Conservation (phyloP, 176 grass and related monocot species). For the Phoenix roebelenii region DNA sequence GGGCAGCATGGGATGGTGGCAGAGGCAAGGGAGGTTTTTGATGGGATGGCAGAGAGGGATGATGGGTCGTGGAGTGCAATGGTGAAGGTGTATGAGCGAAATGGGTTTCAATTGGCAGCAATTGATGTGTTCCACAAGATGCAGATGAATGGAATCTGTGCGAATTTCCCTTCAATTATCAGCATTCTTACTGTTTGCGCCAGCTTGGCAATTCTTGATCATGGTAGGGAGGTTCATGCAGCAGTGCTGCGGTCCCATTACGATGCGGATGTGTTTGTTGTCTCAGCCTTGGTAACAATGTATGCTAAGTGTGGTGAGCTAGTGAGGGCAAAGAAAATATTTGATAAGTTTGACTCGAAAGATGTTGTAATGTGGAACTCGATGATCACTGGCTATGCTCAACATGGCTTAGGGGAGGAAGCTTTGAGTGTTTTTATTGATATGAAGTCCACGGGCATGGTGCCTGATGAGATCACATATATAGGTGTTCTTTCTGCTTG, state of each 20-base stretch:
- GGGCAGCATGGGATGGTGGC: conserved; percentile 48
- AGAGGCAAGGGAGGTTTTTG: conserved; percentile 41
- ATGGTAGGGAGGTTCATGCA: conserved; percentile 57
- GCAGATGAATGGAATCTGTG: conserved; percentile 33
- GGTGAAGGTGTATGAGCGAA: conserved; percentile 54
- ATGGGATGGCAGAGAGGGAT: conserved; percentile 37
- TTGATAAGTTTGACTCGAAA: conserved; percentile 51
- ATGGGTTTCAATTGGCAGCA: conserved; percentile 59
- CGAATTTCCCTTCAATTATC: conserved; percentile 59
- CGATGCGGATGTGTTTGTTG: conserved; percentile 34
- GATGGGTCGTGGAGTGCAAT: conserved; percentile 66
- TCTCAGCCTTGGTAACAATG: conserved; percentile 72
- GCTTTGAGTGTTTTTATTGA: conserved; percentile 51
- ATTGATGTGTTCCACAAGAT: conserved; percentile 41
- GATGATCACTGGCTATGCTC: conserved; percentile 77
- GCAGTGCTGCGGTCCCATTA: conserved; percentile 41
- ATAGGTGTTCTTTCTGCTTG: conserved; percentile 67
- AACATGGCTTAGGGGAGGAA: conserved; percentile 64
- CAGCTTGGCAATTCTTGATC: conserved; percentile 46
- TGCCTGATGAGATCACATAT: conserved; percentile 55
- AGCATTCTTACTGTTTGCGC: conserved; percentile 51
- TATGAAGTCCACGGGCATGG: conserved; percentile 36
- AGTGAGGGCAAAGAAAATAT: conserved; percentile 39
- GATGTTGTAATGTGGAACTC: conserved; percentile 79
- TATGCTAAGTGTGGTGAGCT: conserved; percentile 62